Evolutionary conservation across 371 early-diverging fungal species (phyloP).

Genomic region (Actinomortierella ambigua): DNA sequence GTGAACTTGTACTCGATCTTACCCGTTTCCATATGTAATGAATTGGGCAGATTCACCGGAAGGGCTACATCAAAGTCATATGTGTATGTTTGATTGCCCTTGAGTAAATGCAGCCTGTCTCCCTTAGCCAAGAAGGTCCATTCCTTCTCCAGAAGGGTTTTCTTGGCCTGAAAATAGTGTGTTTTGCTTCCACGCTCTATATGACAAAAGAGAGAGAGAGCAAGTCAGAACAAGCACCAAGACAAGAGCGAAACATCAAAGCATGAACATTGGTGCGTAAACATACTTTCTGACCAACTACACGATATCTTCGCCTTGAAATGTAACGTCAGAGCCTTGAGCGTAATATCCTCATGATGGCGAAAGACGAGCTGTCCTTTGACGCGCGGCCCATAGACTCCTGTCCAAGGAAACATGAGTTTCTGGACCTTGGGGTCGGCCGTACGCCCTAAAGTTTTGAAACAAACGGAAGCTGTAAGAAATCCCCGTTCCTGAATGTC

Average conservation of each 20-base stretch:
- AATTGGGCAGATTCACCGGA: conserved; percentile 41
- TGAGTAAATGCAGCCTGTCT: conserved; percentile 24
- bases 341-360: conserved; percentile 31
- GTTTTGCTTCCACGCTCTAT: conserved; percentile 19
- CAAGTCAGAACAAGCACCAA: neutral
- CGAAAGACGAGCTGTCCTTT: conserved; percentile 40
- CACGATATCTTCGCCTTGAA: conserved; percentile 31
- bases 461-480: neutral
- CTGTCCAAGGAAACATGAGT: conserved; percentile 44
- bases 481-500: neutral
- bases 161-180: conserved; percentile 21
- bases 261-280: neutral
- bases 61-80: conserved; percentile 34
- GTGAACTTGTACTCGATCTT: conserved; percentile 33
- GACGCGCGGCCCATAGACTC: conserved; percentile 31
- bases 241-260: neutral
- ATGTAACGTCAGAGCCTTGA: conserved; percentile 24
- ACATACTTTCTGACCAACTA: conserved; percentile 39
- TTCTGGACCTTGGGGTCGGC: conserved; percentile 24
- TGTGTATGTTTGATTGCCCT: conserved; percentile 31
- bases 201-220: neutral
- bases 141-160: conserved; percentile 29
- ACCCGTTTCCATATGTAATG: conserved; percentile 25
- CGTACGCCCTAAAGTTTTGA: conserved; percentile 15
- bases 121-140: conserved; percentile 34